phyloP scores from a whole-genome alignment of 2,329 filamentous ascomycete species.

The Rhinocladiella similis region DNA sequence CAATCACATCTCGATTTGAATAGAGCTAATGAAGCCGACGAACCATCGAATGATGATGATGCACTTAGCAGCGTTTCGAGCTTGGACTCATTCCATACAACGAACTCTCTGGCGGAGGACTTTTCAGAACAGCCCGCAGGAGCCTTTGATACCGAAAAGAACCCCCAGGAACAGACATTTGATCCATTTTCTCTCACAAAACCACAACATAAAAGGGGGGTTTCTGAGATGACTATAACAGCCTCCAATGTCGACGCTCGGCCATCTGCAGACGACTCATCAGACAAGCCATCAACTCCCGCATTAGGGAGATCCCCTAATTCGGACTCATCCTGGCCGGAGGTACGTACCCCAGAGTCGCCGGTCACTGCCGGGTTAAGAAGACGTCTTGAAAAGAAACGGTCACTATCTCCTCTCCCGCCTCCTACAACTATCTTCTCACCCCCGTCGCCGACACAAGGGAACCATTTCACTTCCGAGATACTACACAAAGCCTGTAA shows the following conservation, averaged over 20 bases:
- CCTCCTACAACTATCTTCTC: slow-evolving; percentile 65
- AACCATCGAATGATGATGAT: slow-evolving; percentile 27
- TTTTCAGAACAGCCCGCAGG: slow-evolving; percentile 2
- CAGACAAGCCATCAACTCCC: slow-evolving; percentile 41
- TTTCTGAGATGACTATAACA: slow-evolving; percentile 33
- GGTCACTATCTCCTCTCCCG: slow-evolving; percentile 56
- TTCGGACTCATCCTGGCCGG: slow-evolving; percentile 41
- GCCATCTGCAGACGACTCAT: slow-evolving; percentile 17
- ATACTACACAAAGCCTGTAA: slow-evolving; percentile 76
- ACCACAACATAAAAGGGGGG: slow-evolving; percentile 32
- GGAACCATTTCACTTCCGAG: slow-evolving; percentile 56
- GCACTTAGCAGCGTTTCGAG: slow-evolving; percentile 37
- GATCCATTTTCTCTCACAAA: slow-evolving; percentile 14
- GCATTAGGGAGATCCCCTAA: slow-evolving; percentile 44
- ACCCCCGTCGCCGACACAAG: slow-evolving; percentile 30
- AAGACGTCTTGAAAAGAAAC: slow-evolving; percentile 19
- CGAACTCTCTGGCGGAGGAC: slow-evolving; percentile 16
- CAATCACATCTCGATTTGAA: neutral
- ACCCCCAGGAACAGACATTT: slow-evolving; percentile 7
- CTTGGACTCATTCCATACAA: slow-evolving; percentile 46
- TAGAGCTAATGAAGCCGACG: neutral
- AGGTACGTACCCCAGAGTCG: slow-evolving; percentile 40
- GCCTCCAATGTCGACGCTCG: slow-evolving; percentile 24
- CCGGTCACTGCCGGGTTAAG: slow-evolving; percentile 20
- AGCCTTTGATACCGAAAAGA: slow-evolving; percentile 12